These are phyloP conservation scores for Backusella sp. DNA, from an alignment of 192 early-diverging fungal genomes.

Conservation along the genomic window DNA sequence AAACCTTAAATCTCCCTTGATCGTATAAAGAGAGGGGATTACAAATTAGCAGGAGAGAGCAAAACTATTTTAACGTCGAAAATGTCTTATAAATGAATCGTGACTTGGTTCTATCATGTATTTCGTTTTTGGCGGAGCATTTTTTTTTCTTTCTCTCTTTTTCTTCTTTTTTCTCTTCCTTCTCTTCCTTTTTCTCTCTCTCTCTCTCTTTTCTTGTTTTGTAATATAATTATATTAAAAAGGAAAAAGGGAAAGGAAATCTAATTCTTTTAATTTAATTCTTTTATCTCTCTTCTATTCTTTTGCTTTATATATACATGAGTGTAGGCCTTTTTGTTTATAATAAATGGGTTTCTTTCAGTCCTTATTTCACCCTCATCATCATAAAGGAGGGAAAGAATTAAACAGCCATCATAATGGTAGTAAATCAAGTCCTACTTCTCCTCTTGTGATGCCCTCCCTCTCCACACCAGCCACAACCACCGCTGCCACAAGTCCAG, in stretches of 20 bases:
- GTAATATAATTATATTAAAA: background rate
- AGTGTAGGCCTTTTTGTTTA: background rate
- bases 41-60: no score
- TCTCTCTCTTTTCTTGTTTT: background rate
- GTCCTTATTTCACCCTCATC: constrained; percentile 9
- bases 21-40: background rate
- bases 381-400: background rate
- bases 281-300: background rate
- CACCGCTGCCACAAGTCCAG: background rate
- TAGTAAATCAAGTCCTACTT: background rate
- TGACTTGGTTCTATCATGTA: background rate
- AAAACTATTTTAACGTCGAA: background rate
- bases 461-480: background rate
- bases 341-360: constrained; percentile 18
- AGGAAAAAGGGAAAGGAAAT: background rate
- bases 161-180: background rate
- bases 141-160: background rate
- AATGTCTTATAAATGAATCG: background rate
- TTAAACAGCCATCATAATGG: background rate
- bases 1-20: background rate
- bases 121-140: background rate
- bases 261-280: background rate
- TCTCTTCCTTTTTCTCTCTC: background rate
- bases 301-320: background rate
- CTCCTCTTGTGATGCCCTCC: background rate